These are phyloP conservation scores for Phaeosphaeria sp. DNA, from an alignment of 2,329 filamentous ascomycete genomes.

Conservation along the genomic window DNA sequence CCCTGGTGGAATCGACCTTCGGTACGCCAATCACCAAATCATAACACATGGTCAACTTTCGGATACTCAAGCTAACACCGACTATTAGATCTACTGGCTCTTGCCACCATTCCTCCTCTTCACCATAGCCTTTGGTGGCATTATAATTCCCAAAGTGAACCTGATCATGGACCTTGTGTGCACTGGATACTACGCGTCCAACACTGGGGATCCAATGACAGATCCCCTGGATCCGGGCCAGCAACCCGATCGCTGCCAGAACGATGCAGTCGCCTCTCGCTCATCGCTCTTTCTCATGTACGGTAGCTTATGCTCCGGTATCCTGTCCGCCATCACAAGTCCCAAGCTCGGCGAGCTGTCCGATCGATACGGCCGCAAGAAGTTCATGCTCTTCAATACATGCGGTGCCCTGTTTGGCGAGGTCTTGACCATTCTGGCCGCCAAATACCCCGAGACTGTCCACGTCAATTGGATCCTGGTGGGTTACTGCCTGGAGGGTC, in stretches of 20 bases:
- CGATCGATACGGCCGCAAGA: conserved; percentile 83
- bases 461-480: conserved; percentile 81
- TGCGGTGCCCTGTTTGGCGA: conserved; percentile 78
- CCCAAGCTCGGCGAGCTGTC: conserved; percentile 86
- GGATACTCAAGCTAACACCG: conserved; percentile 6
- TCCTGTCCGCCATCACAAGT: conserved; percentile 79
- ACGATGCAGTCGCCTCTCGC: conserved; percentile 76
- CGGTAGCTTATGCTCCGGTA: conserved; percentile 75
- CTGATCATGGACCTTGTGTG: conserved; percentile 86
- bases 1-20: conserved; percentile 60
- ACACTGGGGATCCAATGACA: conserved; percentile 45
- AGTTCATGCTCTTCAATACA: conserved; percentile 75
- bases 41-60: neutral
- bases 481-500: conserved; percentile 78
- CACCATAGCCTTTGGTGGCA: conserved; percentile 84
- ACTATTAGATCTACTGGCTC: conserved; percentile 76
- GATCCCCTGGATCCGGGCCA: conserved; percentile 50
- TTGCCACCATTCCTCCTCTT: conserved; percentile 81
- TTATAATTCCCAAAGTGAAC: conserved; percentile 86
- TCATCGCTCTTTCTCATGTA: conserved; percentile 82
- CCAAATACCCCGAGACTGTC: conserved; percentile 73
- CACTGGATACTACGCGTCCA: conserved; percentile 77
- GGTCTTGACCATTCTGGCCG: conserved; percentile 78
- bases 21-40: conserved; percentile 44
- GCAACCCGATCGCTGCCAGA: conserved; percentile 69